phyloP scores from a whole-genome alignment of 1,284 basidiomycete genomes.

The Rhodotorula sp. region DNA sequence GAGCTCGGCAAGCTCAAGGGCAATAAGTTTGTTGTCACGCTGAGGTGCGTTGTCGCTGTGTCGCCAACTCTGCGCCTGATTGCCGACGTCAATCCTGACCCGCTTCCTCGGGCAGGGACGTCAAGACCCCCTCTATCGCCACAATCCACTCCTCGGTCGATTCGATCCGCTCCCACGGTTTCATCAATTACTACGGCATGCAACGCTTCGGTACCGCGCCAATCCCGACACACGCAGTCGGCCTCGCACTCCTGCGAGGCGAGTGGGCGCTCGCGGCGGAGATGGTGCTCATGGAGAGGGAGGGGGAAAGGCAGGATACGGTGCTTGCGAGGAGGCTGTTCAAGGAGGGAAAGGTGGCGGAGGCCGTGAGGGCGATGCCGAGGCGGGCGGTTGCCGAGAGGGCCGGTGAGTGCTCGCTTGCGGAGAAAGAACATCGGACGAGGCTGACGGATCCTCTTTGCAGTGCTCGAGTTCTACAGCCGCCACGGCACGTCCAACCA shows the following conservation, averaged over 20 bases:
- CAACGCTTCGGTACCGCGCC: conserved; percentile 97
- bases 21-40: conserved; percentile 90
- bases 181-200: conserved; percentile 99
- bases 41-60: conserved; percentile 61
- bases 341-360: conserved; percentile 70
- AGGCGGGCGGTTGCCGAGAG: conserved; percentile 87
- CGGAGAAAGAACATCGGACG: not conserved
- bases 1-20: conserved; percentile 94
- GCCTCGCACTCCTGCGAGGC: conserved; percentile 78
- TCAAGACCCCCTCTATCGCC: conserved; percentile 68
- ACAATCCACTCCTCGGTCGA: conserved; percentile 71
- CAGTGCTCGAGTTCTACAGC: conserved; percentile 79
- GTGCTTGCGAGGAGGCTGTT: conserved; percentile 74
- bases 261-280: conserved; percentile 85
- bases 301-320: conserved; percentile 87
- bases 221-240: conserved; percentile 91
- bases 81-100: not conserved
- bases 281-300: conserved; percentile 74
- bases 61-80: too few species aligned
- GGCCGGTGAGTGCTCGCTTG: conserved; percentile 52
- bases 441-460: not conserved
- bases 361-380: conserved; percentile 77
- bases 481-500: conserved; percentile 74
- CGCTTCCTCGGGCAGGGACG: conserved; percentile 59
- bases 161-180: conserved; percentile 79